phyloP scores from a whole-genome alignment of 257 asterid genomes.

The Solanum clarkiae region DNA sequence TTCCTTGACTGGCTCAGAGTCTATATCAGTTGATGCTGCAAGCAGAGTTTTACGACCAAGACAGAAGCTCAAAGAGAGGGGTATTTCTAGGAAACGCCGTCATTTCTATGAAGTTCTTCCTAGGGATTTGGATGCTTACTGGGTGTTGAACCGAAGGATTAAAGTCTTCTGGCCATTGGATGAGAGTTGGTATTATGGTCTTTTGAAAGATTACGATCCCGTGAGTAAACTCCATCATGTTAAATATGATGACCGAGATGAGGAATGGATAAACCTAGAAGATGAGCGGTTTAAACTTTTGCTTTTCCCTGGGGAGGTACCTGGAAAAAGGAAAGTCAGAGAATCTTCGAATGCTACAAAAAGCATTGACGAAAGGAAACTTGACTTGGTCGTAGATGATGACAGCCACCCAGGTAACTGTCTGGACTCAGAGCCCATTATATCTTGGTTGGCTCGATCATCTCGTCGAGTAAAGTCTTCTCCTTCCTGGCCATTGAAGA shows the following conservation, averaged over 20 bases:
- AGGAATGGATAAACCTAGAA: slow-evolving; percentile 83
- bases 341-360: slow-evolving; percentile 16
- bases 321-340: slow-evolving; percentile 32
- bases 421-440: slow-evolving; percentile 81
- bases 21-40: slow-evolving; percentile 39
- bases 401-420: slow-evolving; percentile 28
- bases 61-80: slow-evolving; percentile 45
- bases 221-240: slow-evolving; percentile 69
- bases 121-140: slow-evolving; percentile 49
- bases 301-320: slow-evolving; percentile 85
- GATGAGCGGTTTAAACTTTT: slow-evolving; percentile 82
- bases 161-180: slow-evolving; percentile 94
- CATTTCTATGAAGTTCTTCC: slow-evolving; percentile 79
- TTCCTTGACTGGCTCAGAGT: slow-evolving; percentile 34
- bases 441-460: slow-evolving; percentile 82
- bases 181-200: slow-evolving; percentile 90
- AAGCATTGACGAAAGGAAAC: slow-evolving; percentile 20
- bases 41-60: slow-evolving; percentile 73
- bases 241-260: slow-evolving; percentile 89
- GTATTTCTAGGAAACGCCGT: slow-evolving; percentile 65
- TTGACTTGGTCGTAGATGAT: slow-evolving; percentile 26
- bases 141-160: slow-evolving; percentile 71
- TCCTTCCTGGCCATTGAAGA: slow-evolving; percentile 40
- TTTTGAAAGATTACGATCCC: slow-evolving; percentile 64
- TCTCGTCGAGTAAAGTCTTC: slow-evolving; percentile 59